Evolutionary conservation across 148 eudicot genomes (phyloP), one percentile per base, ranked within the genome.

Genomic region (Silene latifolia): DNA sequence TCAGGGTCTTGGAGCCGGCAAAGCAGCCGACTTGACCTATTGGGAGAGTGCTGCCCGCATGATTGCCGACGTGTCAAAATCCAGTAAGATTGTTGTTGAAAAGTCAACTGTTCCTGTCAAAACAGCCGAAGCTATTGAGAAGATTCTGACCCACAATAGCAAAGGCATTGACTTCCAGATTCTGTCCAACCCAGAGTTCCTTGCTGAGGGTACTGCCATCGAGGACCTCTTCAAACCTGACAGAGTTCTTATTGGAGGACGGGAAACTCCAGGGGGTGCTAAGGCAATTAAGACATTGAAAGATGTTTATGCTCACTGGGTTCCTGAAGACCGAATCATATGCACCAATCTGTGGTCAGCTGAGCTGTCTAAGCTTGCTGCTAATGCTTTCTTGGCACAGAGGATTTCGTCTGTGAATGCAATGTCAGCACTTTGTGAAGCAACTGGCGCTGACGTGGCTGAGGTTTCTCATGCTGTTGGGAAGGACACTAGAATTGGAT

Each of bases 11-110:
- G 93, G 93, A 19, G 93, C 93, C 12, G 93, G 93, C 47, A 89
- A 87, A 80, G 93, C 91, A 10, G 91, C 93, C 9, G 91, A 89
- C 76, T 82, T 89, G 56, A 89, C 93, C 27, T 89, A 89, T 74
- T 90, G 91, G 94, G 94, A 90, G 76, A 90, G 91, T 60, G 89
- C 88, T 71, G 91, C 94, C 14, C 91, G 94, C 60, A 82, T 90
- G 94, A 90, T 90, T 21, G 94, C 91, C 51, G 94, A 90, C 48
- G 94, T 90, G 25, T 88, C 94, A 17, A 90, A 90, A 77, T 88
- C 94, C 14, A 83, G 83, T 81, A 90, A 90, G 65, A 90, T 90
- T 42, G 94, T 90, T 6, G 94, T 90, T 23, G 94, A 90, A 78
- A 90, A 90, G 59, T 90, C 94, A 29, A 90, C 94, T 0, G 94